Evolutionary conservation across 1,284 basidiomycete genomes (phyloP).

Genomic region (Coniferiporia weirii): DNA sequence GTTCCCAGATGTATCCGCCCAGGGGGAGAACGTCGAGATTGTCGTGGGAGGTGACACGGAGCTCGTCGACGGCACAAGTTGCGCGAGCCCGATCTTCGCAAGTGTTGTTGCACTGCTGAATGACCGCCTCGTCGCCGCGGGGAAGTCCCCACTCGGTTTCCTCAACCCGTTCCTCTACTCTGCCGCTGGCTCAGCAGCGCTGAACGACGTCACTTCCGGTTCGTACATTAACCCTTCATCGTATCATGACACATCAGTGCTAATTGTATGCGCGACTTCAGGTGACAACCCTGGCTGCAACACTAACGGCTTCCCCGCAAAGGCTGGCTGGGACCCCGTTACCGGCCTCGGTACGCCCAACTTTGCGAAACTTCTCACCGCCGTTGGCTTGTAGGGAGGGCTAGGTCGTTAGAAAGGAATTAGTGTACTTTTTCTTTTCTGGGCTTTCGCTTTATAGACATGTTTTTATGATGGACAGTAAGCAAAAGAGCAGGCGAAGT

Average conservation of each 20-base stretch:
- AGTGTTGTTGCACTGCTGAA: slow-evolving; percentile 38
- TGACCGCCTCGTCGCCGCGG: slow-evolving; percentile 31
- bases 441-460: background rate
- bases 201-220: slow-evolving; percentile 31
- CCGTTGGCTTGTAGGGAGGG: slow-evolving; percentile 23
- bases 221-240: background rate
- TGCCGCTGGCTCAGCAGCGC: slow-evolving; percentile 23
- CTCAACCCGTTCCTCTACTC: slow-evolving; percentile 38
- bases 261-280: background rate
- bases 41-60: slow-evolving; percentile 24
- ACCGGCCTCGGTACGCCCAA: slow-evolving; percentile 34
- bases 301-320: slow-evolving; percentile 32
- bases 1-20: slow-evolving; percentile 40
- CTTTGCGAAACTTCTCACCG: slow-evolving; percentile 28
- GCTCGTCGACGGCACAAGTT: slow-evolving; percentile 34
- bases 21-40: slow-evolving; percentile 31
- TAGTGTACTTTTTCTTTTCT: background rate
- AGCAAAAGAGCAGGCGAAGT: too few relatives aligned
- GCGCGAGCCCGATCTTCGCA: slow-evolving; percentile 35
- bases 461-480: too few relatives aligned
- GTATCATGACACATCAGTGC: background rate
- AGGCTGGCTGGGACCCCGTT: slow-evolving; percentile 33
- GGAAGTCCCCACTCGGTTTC: slow-evolving; percentile 36
- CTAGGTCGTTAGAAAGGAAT: background rate
- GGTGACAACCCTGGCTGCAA: slow-evolving; percentile 25